These are phyloP conservation scores for Lachancea quebecensis DNA, from an alignment of 805 yeast species.

Conservation along the genomic window DNA sequence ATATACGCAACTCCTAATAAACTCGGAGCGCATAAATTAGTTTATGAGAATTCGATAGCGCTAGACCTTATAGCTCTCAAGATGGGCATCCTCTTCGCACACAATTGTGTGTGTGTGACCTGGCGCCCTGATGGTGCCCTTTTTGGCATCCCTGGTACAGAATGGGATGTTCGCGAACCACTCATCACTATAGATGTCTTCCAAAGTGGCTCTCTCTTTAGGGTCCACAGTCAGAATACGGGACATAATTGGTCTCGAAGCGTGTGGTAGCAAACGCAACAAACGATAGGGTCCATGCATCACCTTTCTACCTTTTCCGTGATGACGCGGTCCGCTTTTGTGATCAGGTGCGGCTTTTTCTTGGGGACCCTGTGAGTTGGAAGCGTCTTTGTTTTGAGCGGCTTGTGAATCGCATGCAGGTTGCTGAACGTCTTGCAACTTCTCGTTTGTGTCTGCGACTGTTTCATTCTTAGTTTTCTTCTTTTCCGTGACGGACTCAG, in stretches of 20 bases:
- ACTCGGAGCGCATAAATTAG: neutral
- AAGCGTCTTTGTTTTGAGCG: too few species aligned
- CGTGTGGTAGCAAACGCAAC: conserved; percentile 76
- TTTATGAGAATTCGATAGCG: neutral
- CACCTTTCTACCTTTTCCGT: conserved; percentile 39
- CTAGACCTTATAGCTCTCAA: conserved; percentile 37
- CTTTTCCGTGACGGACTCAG: too few species aligned
- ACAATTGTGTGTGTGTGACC: conserved; percentile 47
- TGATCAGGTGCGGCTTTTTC: neutral
- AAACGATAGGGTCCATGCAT: conserved; percentile 79
- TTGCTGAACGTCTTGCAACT: too few species aligned
- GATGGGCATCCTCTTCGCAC: conserved; percentile 40
- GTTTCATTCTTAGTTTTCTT: too few species aligned
- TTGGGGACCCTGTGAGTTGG: neutral
- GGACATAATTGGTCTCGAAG: conserved; percentile 68
- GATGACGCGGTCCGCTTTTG: conserved; percentile 1
- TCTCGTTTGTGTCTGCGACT: too few species aligned
- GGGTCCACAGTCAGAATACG: conserved; percentile 61
- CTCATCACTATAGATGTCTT: conserved; percentile 58
- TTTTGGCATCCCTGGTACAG: conserved; percentile 48
- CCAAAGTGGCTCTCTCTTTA: conserved; percentile 53
- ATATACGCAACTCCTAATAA: neutral
- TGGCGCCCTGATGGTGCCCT: conserved; percentile 36
- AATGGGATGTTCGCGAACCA: conserved; percentile 60
- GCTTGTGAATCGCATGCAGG: too few species aligned